A percentile compares a stretch with the other conserved stretches of the same genome.
These are phyloP conservation scores for Colletotrichum sansevieriae DNA, from an alignment of 2,329 filamentous ascomycete genomes.

Conservation along the genomic window DNA sequence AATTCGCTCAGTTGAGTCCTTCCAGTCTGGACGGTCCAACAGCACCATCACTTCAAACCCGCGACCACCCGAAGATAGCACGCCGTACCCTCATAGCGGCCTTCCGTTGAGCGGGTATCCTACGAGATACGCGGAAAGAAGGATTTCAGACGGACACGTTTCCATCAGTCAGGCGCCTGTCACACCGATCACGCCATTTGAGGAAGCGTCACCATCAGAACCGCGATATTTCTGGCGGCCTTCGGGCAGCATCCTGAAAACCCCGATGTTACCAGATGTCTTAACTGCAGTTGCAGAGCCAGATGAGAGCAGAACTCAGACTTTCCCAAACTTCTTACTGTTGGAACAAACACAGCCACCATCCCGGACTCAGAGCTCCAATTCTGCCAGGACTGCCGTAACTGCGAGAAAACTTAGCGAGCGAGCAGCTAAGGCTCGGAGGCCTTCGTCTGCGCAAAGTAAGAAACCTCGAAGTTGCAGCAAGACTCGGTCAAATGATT, in stretches of 20 bases:
- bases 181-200: constrained; percentile 43
- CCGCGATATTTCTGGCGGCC: constrained; percentile 44
- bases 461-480: too few species aligned
- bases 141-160: constrained; percentile 5
- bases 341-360: too few species aligned
- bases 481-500: too few species aligned
- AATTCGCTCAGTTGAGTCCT: background rate
- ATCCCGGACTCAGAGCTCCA: too few species aligned
- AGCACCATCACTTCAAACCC: constrained; percentile 15
- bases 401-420: too few species aligned
- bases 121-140: background rate
- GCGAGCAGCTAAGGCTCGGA: too few species aligned
- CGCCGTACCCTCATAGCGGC: constrained; percentile 40
- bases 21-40: background rate
- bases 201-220: constrained; percentile 42
- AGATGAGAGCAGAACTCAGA: too few species aligned
- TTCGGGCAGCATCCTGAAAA: constrained; percentile 37
- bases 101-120: constrained; percentile 44
- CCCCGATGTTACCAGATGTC: too few species aligned
- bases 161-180: constrained; percentile 27
- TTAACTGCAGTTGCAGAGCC: too few species aligned
- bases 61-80: constrained; percentile 24
- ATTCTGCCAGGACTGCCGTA: too few species aligned
- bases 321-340: too few species aligned
- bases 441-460: too few species aligned